Conservation (phyloP, 331 rosid species). For the Acacia concinna region DNA sequence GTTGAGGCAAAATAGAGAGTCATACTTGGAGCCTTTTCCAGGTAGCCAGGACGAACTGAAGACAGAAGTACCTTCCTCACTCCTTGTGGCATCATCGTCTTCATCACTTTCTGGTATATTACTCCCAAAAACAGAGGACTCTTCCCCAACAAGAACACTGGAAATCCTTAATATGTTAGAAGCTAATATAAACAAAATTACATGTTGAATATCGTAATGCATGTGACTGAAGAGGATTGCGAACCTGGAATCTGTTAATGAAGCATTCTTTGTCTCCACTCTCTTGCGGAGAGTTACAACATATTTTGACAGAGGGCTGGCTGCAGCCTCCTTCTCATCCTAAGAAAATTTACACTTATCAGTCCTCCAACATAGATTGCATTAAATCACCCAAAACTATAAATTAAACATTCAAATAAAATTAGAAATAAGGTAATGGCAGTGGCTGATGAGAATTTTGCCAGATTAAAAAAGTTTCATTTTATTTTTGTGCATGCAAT, state of each 20-base stretch:
- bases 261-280: conserved; percentile 57
- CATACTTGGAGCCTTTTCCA: conserved; percentile 71
- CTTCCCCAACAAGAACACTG: conserved; percentile 84
- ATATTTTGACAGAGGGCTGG: conserved; percentile 71
- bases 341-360: conserved; percentile 30
- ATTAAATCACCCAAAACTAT: not conserved
- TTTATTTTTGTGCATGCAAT: not conserved
- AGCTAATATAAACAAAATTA: conserved; percentile 23
- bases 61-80: conserved; percentile 57
- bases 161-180: conserved; percentile 38
- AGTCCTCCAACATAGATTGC: conserved; percentile 21
- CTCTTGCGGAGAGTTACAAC: conserved; percentile 53
- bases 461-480: not conserved
- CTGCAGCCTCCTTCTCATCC: conserved; percentile 66
- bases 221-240: conserved; percentile 10
- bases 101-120: conserved; percentile 60
- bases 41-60: conserved; percentile 95
- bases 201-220: conserved; percentile 20
- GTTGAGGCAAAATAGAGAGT: conserved; percentile 13
- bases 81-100: conserved; percentile 40
- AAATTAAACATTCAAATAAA: not conserved
- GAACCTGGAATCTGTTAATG: conserved; percentile 76
- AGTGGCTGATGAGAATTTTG: conserved; percentile 16
- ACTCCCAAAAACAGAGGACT: conserved; percentile 58
- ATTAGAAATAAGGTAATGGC: not conserved